A percentile compares a stretch with the other conserved stretches of the same genome.
These are phyloP conservation scores for Nakazawaea holstii DNA, from an alignment of 805 yeast species.

Conservation along the genomic window DNA sequence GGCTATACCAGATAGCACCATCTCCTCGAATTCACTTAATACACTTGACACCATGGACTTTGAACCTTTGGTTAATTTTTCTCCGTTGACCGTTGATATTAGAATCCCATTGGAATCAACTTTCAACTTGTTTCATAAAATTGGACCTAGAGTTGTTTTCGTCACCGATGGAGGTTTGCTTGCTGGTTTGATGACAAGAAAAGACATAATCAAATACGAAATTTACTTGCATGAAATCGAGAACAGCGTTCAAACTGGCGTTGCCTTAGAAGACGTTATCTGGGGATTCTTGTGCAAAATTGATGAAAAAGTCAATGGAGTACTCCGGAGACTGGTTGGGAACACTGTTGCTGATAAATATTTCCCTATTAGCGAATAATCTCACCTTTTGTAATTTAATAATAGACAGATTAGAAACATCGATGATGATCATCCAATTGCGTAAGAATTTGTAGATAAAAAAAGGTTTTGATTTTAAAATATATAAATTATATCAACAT, in stretches of 20 bases:
- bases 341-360: neutral
- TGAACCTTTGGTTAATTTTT: conserved; percentile 35
- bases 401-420: no score
- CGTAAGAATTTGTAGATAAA: no score
- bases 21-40: no score
- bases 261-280: conserved; percentile 18
- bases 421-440: no score
- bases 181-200: conserved; percentile 77
- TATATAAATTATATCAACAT: no score
- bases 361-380: neutral
- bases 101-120: conserved; percentile 54
- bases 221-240: conserved; percentile 23
- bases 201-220: conserved; percentile 72
- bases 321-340: neutral
- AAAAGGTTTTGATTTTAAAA: no score
- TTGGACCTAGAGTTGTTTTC: conserved; percentile 75
- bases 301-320: neutral
- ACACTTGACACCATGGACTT: conserved; percentile 16
- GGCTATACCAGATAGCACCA: conserved; percentile 12
- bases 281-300: conserved; percentile 18
- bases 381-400: no score
- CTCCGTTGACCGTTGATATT: conserved; percentile 58
- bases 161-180: conserved; percentile 58
- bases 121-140: conserved; percentile 61
- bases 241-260: neutral